phyloP scores from a whole-genome alignment of 768 basidiomycete species.

The Boletus edulis region DNA sequence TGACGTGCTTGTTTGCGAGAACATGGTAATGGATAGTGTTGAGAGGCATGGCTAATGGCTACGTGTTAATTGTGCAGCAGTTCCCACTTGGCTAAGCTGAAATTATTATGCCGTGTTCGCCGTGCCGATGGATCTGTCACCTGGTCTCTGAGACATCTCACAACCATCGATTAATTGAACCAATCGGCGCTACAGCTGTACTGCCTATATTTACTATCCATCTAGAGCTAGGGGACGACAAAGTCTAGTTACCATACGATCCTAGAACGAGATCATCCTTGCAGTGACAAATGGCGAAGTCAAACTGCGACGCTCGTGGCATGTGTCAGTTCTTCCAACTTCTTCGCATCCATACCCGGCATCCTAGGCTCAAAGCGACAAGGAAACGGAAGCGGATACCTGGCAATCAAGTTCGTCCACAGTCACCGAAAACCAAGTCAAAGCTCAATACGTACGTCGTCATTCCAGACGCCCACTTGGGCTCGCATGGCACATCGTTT shows the following conservation, averaged over 20 bases:
- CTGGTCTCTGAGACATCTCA: conserved; percentile 2
- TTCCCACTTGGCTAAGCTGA: conserved; percentile 23
- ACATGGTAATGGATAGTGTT: conserved; percentile 13
- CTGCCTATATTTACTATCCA: background rate
- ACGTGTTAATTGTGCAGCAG: conserved; percentile 6
- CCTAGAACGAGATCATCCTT: background rate
- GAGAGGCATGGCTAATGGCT: conserved; percentile 5
- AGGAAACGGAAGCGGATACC: conserved; percentile 15
- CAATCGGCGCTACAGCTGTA: background rate
- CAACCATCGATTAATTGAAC: conserved; percentile 21
- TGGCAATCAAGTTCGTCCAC: background rate
- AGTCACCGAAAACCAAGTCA: background rate
- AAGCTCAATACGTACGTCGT: conserved; percentile 10
- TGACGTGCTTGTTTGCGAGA: background rate
- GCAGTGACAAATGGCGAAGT: background rate
- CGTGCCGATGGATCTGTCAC: conserved; percentile 14
- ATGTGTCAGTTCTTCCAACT: conserved; percentile 9
- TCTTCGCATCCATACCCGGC: conserved; percentile 4
- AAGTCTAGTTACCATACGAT: background rate
- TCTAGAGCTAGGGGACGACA: background rate
- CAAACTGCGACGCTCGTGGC: background rate
- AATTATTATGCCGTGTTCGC: background rate
- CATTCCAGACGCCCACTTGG: conserved; percentile 12
- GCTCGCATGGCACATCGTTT: conserved; percentile 5
- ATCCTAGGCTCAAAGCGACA: conserved; percentile 13